phyloP scores from a whole-genome alignment of 2,329 filamentous ascomycete species.

The Cryphonectria radicalis region DNA sequence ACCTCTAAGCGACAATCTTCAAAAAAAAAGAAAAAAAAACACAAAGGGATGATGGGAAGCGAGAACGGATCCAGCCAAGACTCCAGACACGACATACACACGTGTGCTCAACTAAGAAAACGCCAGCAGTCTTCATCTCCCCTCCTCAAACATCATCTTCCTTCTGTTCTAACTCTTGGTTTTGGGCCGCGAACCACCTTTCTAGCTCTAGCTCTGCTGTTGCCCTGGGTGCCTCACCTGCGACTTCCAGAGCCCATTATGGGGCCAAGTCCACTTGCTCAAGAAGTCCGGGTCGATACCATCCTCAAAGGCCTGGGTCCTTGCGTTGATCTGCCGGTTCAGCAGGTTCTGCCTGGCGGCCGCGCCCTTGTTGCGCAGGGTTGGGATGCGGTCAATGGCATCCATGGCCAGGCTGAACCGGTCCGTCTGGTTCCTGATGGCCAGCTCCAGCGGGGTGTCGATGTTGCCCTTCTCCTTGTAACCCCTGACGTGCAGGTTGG shows the following conservation, averaged over 20 bases:
- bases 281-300: slow-evolving; percentile 71
- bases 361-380: slow-evolving; percentile 66
- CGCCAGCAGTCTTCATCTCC: background rate
- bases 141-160: background rate
- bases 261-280: slow-evolving; percentile 69
- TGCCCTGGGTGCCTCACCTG: slow-evolving; percentile 15
- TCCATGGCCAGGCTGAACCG: slow-evolving; percentile 77
- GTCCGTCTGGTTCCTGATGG: slow-evolving; percentile 78
- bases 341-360: slow-evolving; percentile 66
- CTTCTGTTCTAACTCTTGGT: background rate
- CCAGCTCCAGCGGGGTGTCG: slow-evolving; percentile 78
- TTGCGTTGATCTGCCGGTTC: slow-evolving; percentile 66
- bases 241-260: slow-evolving; percentile 45
- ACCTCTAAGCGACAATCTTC: background rate
- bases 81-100: background rate
- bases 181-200: background rate
- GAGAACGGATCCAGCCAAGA: background rate
- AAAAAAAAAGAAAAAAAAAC: no score
- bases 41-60: background rate
- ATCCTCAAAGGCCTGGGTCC: slow-evolving; percentile 68
- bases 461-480: slow-evolving; percentile 87
- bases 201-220: background rate
- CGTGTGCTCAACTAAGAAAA: slow-evolving; percentile 3
- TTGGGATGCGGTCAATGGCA: slow-evolving; percentile 70
- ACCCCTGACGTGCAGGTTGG: slow-evolving; percentile 73